Evolutionary conservation across 2,329 filamentous ascomycete genomes (phyloP).

Genomic region (Simplicillium sp.): DNA sequence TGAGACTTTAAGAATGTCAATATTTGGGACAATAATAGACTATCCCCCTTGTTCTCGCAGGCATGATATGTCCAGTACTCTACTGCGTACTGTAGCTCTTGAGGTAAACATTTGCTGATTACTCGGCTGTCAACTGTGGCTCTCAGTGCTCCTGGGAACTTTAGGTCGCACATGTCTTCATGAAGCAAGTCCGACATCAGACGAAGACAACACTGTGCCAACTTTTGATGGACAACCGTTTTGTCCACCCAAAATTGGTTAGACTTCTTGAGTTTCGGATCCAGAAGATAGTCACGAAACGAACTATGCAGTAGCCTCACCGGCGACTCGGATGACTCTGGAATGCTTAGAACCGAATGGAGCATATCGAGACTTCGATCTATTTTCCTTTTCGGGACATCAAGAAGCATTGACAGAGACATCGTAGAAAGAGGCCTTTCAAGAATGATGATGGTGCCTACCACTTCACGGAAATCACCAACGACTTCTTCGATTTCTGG

Average conservation of each 20-base stretch:
- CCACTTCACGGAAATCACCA: slow-evolving; percentile 12
- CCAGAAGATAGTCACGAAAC: slow-evolving; percentile 27
- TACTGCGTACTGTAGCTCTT: slow-evolving; percentile 27
- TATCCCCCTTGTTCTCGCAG: slow-evolving; percentile 1
- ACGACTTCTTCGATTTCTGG: slow-evolving; percentile 5
- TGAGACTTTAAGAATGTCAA: too few relatives aligned
- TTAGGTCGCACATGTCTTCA: slow-evolving; percentile 23
- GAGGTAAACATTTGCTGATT: slow-evolving; percentile 15
- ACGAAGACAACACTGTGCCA: slow-evolving; percentile 24
- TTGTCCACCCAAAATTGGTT: slow-evolving; percentile 26
- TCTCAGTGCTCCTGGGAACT: slow-evolving; percentile 14
- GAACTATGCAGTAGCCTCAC: slow-evolving; percentile 20
- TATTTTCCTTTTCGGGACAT: slow-evolving; percentile 8
- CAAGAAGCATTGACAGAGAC: slow-evolving; percentile 14
- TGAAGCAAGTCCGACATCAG: slow-evolving; percentile 20
- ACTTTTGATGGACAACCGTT: slow-evolving; percentile 15
- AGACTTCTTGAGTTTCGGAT: slow-evolving; percentile 13
- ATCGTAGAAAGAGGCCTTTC: slow-evolving; percentile 14
- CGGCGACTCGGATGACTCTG: slow-evolving; percentile 6
- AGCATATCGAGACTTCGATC: slow-evolving; percentile 12
- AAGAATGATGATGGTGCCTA: slow-evolving; percentile 17
- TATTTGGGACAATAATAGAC: too few relatives aligned
- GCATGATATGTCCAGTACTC: slow-evolving; percentile 28
- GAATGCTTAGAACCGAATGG: slow-evolving; percentile 21
- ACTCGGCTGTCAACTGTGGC: slow-evolving; percentile 11